A percentile compares a stretch with the other conserved stretches of the same genome.
phyloP scores from a whole-genome alignment of 805 yeast species.

The Candida sakaeoensis region DNA sequence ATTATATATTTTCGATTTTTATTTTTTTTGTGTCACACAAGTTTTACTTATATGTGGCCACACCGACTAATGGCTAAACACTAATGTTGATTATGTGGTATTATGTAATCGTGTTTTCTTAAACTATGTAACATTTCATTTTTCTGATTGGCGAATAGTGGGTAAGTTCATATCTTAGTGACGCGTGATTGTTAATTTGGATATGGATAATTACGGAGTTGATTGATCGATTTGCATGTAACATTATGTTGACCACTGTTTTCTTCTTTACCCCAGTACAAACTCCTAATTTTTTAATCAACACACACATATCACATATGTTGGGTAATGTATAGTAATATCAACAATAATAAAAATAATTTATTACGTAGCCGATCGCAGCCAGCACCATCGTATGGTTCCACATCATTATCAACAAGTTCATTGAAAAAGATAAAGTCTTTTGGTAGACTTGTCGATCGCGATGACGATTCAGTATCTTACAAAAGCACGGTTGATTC shows the following conservation, averaged over 20 bases:
- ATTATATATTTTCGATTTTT: too few species aligned
- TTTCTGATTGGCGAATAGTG: too few species aligned
- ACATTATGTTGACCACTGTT: not conserved
- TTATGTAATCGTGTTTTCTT: too few species aligned
- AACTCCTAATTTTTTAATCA: too few species aligned
- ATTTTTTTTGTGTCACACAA: too few species aligned
- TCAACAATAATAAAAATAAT: too few species aligned
- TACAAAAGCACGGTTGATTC: conserved; percentile 11
- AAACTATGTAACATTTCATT: too few species aligned
- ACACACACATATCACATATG: not conserved
- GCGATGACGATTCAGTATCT: not conserved
- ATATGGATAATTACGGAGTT: not conserved
- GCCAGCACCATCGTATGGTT: conserved; percentile 6
- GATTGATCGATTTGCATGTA: not conserved
- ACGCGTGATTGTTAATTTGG: not conserved
- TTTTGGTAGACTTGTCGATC: not conserved
- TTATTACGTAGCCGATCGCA: not conserved
- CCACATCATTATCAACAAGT: conserved; percentile 2
- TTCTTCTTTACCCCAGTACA: not conserved
- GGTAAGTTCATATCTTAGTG: too few species aligned
- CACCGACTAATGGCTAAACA: too few species aligned
- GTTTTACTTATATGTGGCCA: too few species aligned
- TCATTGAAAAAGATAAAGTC: conserved; percentile 5
- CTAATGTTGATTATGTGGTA: too few species aligned
- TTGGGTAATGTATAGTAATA: not conserved